Conservation (phyloP, 805 yeast genomes). For the Lachancea waltii region DNA sequence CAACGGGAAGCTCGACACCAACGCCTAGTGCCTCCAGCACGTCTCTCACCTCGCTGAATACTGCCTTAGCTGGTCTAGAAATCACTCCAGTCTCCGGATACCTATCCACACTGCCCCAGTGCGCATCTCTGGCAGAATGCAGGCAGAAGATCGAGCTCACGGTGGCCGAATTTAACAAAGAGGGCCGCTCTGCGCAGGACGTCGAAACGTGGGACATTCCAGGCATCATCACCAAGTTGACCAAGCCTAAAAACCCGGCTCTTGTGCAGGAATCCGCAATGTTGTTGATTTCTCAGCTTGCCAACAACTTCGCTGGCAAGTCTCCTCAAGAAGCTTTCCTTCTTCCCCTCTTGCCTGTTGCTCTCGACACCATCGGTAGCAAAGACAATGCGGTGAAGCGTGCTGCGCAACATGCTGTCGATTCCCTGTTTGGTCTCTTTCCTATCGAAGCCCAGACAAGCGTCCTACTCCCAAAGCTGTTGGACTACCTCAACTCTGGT, state of each 20-base stretch:
- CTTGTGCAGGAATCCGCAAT: slow-evolving; percentile 73
- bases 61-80: slow-evolving; percentile 60
- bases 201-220: slow-evolving; percentile 60
- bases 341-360: slow-evolving; percentile 52
- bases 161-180: slow-evolving; percentile 41
- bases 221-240: slow-evolving; percentile 57
- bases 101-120: slow-evolving; percentile 34
- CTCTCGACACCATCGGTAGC: slow-evolving; percentile 72
- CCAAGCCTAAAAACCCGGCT: slow-evolving; percentile 68
- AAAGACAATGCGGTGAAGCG: slow-evolving; percentile 82
- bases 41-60: slow-evolving; percentile 64
- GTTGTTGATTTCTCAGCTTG: slow-evolving; percentile 51
- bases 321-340: slow-evolving; percentile 74
- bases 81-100: slow-evolving; percentile 60
- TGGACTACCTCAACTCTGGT: slow-evolving; percentile 61
- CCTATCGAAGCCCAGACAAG: slow-evolving; percentile 75
- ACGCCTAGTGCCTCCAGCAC: slow-evolving; percentile 55
- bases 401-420: slow-evolving; percentile 76
- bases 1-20: slow-evolving; percentile 31
- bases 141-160: slow-evolving; percentile 34
- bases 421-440: slow-evolving; percentile 59
- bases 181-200: slow-evolving; percentile 36
- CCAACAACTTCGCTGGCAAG: slow-evolving; percentile 56
- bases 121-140: slow-evolving; percentile 32
- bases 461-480: slow-evolving; percentile 54